Evolutionary conservation across 2,329 filamentous ascomycete genomes (phyloP).

Genomic region (Fusarium kyushuense): DNA sequence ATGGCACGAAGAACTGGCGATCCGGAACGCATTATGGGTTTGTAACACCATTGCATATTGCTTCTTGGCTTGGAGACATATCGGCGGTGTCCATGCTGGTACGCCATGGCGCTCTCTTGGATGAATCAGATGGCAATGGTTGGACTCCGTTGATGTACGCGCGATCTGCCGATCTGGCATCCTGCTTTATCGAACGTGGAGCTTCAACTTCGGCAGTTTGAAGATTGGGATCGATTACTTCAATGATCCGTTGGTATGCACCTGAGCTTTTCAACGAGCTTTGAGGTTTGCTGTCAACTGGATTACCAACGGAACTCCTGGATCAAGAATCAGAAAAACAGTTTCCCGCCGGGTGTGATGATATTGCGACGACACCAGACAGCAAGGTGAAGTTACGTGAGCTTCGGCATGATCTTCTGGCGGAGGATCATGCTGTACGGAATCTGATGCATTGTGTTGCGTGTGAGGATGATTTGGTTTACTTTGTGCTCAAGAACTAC

Average conservation of each 20-base stretch:
- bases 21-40: not conserved
- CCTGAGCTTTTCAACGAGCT: not conserved
- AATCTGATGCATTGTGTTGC: not conserved
- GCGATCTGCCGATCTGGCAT: not conserved
- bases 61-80: not conserved
- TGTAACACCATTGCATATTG: not conserved
- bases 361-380: not conserved
- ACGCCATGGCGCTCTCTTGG: not conserved
- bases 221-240: not conserved
- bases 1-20: not conserved
- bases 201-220: not conserved
- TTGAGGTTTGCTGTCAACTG: not conserved
- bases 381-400: not conserved
- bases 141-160: not conserved
- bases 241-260: not conserved
- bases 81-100: not conserved
- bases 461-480: not conserved
- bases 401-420: not conserved
- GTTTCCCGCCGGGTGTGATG: not conserved
- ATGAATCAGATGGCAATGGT: not conserved
- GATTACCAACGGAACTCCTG: not conserved
- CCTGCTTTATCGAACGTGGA: not conserved
- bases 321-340: not conserved
- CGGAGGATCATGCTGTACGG: not conserved
- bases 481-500: rapidly evolving